A percentile compares a stretch with the other conserved stretches of the same genome.
phyloP scores from a whole-genome alignment of 306 rosid genomes.

The Comarum palustre region DNA sequence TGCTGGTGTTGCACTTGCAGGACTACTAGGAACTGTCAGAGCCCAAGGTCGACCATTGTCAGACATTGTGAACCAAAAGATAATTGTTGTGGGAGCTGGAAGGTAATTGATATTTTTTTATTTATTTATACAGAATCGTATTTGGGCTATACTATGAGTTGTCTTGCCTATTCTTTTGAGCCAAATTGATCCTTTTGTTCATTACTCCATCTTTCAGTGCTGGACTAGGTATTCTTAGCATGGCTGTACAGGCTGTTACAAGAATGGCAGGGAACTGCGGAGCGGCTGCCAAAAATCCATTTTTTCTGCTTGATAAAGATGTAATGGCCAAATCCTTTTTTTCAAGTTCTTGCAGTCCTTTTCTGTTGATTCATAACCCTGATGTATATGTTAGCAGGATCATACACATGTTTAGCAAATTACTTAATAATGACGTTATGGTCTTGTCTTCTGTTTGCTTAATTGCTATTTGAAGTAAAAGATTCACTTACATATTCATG shows the following conservation, averaged over 20 bases:
- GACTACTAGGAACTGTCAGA: constrained; percentile 89
- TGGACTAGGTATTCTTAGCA: constrained; percentile 91
- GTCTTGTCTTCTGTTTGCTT: not conserved
- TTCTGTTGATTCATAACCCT: not conserved
- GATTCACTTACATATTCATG: not conserved
- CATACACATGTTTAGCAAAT: not conserved
- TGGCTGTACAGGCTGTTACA: constrained; percentile 78
- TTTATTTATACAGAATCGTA: constrained; percentile 12
- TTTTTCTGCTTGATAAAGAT: constrained; percentile 80
- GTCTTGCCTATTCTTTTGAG: constrained; percentile 21
- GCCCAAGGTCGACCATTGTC: constrained; percentile 88
- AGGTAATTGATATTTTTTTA: constrained; percentile 47
- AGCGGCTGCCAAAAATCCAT: constrained; percentile 57
- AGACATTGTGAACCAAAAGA: constrained; percentile 82
- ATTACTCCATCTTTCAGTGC: constrained; percentile 57
- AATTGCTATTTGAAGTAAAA: not conserved
- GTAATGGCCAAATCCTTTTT: constrained; percentile 40
- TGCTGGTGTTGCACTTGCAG: constrained; percentile 99
- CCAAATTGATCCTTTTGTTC: constrained; percentile 25
- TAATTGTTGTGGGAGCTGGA: constrained; percentile 98
- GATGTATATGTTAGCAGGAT: constrained; percentile 7
- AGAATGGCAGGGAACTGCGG: constrained; percentile 66
- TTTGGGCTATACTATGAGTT: constrained; percentile 25
- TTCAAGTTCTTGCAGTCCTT: constrained; percentile 13
- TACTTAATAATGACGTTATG: not conserved